phyloP scores from a whole-genome alignment of 768 basidiomycete genomes.

The Neoboletus magnificus region DNA sequence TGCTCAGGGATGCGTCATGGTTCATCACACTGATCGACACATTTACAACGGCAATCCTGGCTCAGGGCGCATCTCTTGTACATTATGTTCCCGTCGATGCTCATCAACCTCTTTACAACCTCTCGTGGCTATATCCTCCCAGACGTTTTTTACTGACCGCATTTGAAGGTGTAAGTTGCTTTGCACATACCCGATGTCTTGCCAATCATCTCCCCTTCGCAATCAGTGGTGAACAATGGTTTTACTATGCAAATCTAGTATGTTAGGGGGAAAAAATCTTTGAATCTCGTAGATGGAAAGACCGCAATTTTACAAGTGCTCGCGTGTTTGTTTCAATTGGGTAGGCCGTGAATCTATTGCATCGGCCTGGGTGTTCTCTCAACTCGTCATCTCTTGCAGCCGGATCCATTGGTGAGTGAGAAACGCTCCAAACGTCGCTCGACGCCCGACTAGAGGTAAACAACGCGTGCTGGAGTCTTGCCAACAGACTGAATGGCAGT shows the following conservation, averaged over 20 bases:
- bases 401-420: background rate
- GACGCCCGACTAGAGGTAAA: background rate
- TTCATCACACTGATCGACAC: too few species aligned
- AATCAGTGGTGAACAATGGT: conserved; percentile 1
- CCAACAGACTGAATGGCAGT: too few species aligned
- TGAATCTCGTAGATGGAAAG: background rate
- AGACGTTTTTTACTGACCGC: too few species aligned
- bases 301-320: too few species aligned
- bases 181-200: too few species aligned
- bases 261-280: conserved; percentile 9
- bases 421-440: background rate
- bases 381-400: background rate
- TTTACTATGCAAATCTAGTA: background rate
- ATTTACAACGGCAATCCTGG: background rate
- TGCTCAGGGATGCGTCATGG: too few species aligned
- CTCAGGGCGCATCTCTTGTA: background rate
- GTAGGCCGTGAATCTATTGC: too few species aligned
- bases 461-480: too few species aligned
- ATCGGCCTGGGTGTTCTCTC: background rate
- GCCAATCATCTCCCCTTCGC: too few species aligned
- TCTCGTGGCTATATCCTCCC: background rate
- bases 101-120: background rate
- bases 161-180: too few species aligned
- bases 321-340: too few species aligned
- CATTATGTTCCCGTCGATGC: background rate